phyloP scores from a whole-genome alignment of 345 rosid species.

The Kandelia obovata region DNA sequence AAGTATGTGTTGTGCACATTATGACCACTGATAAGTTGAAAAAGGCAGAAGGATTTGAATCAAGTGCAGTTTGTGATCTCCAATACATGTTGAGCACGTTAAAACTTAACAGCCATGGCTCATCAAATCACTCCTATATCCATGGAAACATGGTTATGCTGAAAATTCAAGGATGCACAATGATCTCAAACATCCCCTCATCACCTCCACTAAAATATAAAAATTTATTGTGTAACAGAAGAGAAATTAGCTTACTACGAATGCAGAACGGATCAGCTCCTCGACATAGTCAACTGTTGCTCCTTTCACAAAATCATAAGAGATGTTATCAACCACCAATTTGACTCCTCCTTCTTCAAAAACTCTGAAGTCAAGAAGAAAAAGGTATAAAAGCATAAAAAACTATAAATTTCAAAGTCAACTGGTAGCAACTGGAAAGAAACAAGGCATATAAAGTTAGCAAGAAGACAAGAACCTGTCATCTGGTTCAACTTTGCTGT shows the following conservation, averaged over 20 bases:
- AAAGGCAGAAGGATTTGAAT: too few relatives aligned
- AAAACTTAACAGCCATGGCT: too few relatives aligned
- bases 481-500: constrained; percentile 54
- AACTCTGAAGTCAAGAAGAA: constrained; percentile 37
- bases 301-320: constrained; percentile 93
- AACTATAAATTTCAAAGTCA: not conserved
- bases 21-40: too few relatives aligned
- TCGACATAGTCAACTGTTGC: constrained; percentile 88
- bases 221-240: not conserved
- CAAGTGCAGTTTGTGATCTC: too few relatives aligned
- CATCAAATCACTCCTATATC: too few relatives aligned
- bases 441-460: not conserved
- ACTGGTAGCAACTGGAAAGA: not conserved
- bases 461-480: constrained; percentile 52
- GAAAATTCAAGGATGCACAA: too few relatives aligned
- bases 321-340: constrained; percentile 69
- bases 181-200: not conserved
- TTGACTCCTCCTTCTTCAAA: constrained; percentile 73
- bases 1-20: too few relatives aligned
- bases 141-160: too few relatives aligned
- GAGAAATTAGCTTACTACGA: constrained; percentile 44
- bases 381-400: not conserved
- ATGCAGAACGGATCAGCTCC: constrained; percentile 92
- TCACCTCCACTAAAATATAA: not conserved
- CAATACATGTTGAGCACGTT: too few relatives aligned